phyloP scores from a whole-genome alignment of 306 rosid species.

The Cercis canadensis region DNA sequence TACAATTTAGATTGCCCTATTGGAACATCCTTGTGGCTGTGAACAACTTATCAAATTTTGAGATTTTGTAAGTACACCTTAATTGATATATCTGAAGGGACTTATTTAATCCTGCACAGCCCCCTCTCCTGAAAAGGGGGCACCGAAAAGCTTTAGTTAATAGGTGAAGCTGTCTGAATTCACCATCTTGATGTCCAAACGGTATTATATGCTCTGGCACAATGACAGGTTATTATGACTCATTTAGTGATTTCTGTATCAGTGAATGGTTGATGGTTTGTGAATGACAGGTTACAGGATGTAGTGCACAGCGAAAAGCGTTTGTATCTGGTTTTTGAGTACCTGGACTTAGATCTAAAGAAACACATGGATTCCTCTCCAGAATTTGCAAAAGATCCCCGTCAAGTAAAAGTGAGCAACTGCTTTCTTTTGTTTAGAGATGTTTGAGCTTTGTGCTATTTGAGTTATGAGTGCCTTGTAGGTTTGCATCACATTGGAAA shows the following conservation, averaged over 20 bases:
- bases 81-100: background rate
- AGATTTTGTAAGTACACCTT: background rate
- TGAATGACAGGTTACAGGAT: conserved; percentile 78
- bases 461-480: background rate
- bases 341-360: conserved; percentile 96
- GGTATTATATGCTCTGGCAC: background rate
- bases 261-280: conserved; percentile 36
- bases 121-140: too few species aligned
- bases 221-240: background rate
- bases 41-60: background rate
- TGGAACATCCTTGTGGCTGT: background rate
- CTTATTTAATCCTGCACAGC: background rate
- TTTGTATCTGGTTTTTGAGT: conserved; percentile 92
- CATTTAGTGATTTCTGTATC: conserved; percentile 13
- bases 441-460: background rate
- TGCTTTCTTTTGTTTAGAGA: conserved; percentile 16
- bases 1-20: background rate
- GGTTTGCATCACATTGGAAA: background rate
- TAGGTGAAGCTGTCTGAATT: conserved; percentile 15
- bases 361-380: conserved; percentile 98
- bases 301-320: conserved; percentile 96
- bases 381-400: conserved; percentile 81
- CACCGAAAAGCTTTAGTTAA: background rate
- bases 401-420: conserved; percentile 78
- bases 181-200: background rate